These are phyloP conservation scores for carrot (Daucus carota) DNA, from an alignment of 129 eudicot genomes.

Conservation along the genomic window DH1_v3.0 NC_030387.2:23178501-23179000, in stretches of 20 bases:
- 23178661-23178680: background rate
- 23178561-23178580: constrained; percentile 85
- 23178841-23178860: too few relatives aligned
- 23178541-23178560: constrained; percentile 79
- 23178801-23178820: too few relatives aligned
- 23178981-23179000: too few relatives aligned
- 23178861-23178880: too few relatives aligned
- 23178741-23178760: background rate
- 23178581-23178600: constrained; percentile 72
- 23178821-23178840: too few relatives aligned
- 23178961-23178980: too few relatives aligned
- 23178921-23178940: too few relatives aligned
- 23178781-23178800: too few relatives aligned
- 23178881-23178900: too few relatives aligned
- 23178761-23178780: background rate
- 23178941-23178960: too few relatives aligned
- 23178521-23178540: constrained; percentile 75
- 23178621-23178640: constrained; percentile 79
- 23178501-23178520: constrained; percentile 76
- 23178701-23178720: background rate
- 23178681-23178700: background rate
- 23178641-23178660: constrained; percentile 1
- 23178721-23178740: background rate
- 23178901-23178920: too few relatives aligned
- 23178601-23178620: constrained; percentile 90